These are phyloP conservation scores for Neurospora intermedia DNA, from an alignment of 495 filamentous ascomycete species.

Conservation along the genomic window DNA sequence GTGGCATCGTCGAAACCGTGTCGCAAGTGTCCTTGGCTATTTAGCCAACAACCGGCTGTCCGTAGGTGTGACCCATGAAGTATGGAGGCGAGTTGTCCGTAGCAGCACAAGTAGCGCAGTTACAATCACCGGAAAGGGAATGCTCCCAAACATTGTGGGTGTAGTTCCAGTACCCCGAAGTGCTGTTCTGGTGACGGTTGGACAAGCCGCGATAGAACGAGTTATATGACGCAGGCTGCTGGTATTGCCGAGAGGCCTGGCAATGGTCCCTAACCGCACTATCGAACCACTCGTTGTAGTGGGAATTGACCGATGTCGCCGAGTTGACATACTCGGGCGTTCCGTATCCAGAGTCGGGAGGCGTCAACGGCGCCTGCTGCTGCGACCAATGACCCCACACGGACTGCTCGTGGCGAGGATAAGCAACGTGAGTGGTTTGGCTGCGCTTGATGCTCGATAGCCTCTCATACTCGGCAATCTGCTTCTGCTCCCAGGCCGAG, in stretches of 20 bases:
- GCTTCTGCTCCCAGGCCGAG: constrained; percentile 43
- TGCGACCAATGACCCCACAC: constrained; percentile 28
- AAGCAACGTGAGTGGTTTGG: constrained; percentile 35
- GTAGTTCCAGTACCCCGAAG: constrained; percentile 36
- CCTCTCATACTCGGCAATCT: constrained; percentile 41
- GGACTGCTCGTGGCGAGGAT: constrained; percentile 39
- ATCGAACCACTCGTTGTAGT: constrained; percentile 37
- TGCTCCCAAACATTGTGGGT: constrained; percentile 49
- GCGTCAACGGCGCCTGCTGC: constrained; percentile 33
- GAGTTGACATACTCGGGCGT: constrained; percentile 39
- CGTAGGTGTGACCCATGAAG: constrained; percentile 50
- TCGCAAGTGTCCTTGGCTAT: background rate
- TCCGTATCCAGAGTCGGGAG: constrained; percentile 41
- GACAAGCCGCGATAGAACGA: constrained; percentile 39
- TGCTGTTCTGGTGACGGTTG: constrained; percentile 21
- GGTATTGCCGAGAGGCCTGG: constrained; percentile 19
- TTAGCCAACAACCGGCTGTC: constrained; percentile 57
- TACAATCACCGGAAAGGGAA: constrained; percentile 52
- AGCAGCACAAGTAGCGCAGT: constrained; percentile 51
- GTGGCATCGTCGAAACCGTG: background rate
- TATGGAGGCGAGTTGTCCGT: constrained; percentile 49
- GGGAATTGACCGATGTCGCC: constrained; percentile 30
- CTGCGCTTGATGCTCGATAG: constrained; percentile 29
- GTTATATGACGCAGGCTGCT: constrained; percentile 32
- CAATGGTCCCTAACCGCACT: constrained; percentile 24